These are phyloP conservation scores for Leccinum pachyderme DNA, from an alignment of 1,284 basidiomycete species.

Conservation along the genomic window DNA sequence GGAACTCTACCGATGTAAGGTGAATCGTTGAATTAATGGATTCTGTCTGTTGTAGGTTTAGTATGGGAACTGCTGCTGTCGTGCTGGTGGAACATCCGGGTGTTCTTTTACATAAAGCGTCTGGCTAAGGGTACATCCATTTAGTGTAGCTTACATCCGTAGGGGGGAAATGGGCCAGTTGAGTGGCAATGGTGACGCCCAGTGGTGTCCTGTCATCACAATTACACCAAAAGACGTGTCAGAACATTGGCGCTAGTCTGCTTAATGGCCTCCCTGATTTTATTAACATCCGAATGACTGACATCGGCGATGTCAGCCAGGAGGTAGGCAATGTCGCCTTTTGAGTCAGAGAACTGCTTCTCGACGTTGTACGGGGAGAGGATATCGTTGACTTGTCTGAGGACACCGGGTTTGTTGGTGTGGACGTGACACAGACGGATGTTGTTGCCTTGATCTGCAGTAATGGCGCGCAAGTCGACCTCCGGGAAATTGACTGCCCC, in stretches of 20 bases:
- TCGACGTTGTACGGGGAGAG: constrained; percentile 97
- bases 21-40: constrained; percentile 7
- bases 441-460: constrained; percentile 76
- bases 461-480: constrained; percentile 92
- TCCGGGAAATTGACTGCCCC: constrained; percentile 99
- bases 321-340: constrained; percentile 92
- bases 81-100: not conserved
- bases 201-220: not conserved
- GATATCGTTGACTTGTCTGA: constrained; percentile 92
- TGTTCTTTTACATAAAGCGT: not conserved
- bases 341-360: constrained; percentile 97
- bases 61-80: not conserved
- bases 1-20: constrained; percentile 3
- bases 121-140: constrained; percentile 8
- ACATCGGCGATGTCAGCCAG: constrained; percentile 96
- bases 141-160: constrained; percentile 10
- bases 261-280: constrained; percentile 81
- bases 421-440: constrained; percentile 97
- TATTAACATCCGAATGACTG: constrained; percentile 78
- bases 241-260: constrained; percentile 84
- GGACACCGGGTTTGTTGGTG: constrained; percentile 96
- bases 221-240: constrained; percentile 76
- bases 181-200: constrained; percentile 25
- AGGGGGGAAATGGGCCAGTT: constrained; percentile 27
- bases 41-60: constrained; percentile 7